These are phyloP conservation scores for Trypanosoma cruzi DNA, from an alignment of 208 protist genomes.

Conservation along the genomic window DNA sequence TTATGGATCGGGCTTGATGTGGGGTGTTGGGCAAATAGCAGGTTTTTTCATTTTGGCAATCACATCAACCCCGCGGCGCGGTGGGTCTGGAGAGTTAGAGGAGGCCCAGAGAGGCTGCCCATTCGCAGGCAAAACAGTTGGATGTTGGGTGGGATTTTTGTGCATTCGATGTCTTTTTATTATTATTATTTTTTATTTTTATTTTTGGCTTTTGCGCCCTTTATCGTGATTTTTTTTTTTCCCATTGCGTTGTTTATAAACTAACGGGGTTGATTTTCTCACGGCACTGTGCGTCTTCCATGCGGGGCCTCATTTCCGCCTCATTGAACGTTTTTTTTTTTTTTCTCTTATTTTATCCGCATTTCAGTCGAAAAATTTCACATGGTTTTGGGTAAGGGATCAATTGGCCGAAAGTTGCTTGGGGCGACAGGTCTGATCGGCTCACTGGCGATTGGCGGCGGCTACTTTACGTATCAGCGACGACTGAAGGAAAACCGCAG, in stretches of 20 bases:
- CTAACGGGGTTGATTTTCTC: background rate
- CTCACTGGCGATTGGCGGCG: constrained; percentile 45
- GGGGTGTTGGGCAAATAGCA: no score
- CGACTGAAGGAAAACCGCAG: constrained; percentile 78
- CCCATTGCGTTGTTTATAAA: background rate
- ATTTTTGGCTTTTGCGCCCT: background rate
- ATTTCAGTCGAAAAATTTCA: no score
- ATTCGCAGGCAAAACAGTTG: no score
- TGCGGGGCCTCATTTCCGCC: background rate
- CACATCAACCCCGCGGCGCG: no score
- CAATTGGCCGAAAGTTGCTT: constrained; percentile 46
- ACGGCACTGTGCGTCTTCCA: background rate
- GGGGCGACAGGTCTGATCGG: constrained; percentile 31
- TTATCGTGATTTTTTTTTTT: constrained; percentile 22
- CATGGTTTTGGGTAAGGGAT: constrained; percentile 56
- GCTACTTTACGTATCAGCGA: constrained; percentile 75
- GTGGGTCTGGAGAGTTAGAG: no score
- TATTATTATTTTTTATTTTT: constrained; percentile 25
- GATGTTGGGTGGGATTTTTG: no score
- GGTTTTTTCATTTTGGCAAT: no score
- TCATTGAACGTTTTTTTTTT: background rate
- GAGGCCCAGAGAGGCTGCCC: no score
- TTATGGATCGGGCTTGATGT: no score
- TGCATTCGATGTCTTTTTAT: constrained; percentile 8
- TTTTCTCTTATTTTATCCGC: background rate